Evolutionary conservation across 305 asterid species (phyloP).

Genomic region (Fraxinus greggii): DNA sequence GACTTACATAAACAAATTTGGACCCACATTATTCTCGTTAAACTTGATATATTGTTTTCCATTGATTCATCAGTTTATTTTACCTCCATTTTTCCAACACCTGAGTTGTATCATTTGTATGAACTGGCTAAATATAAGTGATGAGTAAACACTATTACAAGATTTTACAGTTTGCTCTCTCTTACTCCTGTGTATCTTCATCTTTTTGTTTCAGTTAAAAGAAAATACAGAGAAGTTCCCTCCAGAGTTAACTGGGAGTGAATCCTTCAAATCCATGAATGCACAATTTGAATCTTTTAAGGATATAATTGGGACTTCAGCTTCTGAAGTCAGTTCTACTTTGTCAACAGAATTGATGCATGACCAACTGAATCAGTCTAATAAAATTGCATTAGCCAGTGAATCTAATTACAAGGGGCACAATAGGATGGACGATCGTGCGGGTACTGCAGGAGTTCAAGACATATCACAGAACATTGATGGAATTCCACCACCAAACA

Average conservation of each 20-base stretch:
- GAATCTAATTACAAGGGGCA: conserved; percentile 30
- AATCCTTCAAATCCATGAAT: conserved; percentile 43
- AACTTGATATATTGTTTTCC: neutral
- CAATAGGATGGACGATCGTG: conserved; percentile 30
- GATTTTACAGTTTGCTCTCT: neutral
- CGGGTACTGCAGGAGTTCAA: conserved; percentile 26
- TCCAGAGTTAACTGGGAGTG: conserved; percentile 54
- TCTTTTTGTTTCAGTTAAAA: conserved; percentile 54
- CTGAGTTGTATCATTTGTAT: neutral
- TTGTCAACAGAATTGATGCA: conserved; percentile 14
- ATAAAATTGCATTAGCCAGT: conserved; percentile 16
- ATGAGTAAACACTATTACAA: neutral
- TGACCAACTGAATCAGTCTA: conserved; percentile 30
- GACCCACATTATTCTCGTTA: neutral
- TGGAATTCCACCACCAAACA: conserved; percentile 33
- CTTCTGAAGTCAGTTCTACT: conserved; percentile 35
- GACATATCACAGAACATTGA: conserved; percentile 33
- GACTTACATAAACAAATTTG: neutral
- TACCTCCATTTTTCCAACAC: neutral
- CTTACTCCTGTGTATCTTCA: neutral
- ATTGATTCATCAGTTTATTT: neutral
- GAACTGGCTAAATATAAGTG: neutral
- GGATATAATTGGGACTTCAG: conserved; percentile 39
- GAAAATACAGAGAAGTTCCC: conserved; percentile 66
- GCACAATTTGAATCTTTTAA: conserved; percentile 53